Evolutionary conservation across 2,329 filamentous ascomycete genomes (phyloP).

Genomic region (Cytospora chrysosperma): DNA sequence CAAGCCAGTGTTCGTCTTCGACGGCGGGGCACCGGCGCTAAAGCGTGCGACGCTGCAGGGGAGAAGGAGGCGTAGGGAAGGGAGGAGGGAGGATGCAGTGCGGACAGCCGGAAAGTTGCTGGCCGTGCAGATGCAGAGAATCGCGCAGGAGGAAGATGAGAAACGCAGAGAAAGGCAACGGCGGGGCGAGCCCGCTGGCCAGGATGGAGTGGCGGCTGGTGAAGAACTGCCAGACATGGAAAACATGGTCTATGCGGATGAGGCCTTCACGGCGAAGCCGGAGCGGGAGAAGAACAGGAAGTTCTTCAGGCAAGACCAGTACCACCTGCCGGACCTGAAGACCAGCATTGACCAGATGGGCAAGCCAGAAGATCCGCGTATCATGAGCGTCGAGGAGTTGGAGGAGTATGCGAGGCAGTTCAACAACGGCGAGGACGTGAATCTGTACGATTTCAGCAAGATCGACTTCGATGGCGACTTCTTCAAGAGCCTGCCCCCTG

Average conservation of each 20-base stretch:
- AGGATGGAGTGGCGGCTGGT: slow-evolving; percentile 45
- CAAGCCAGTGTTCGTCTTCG: slow-evolving; percentile 95
- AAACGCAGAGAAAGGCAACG: slow-evolving; percentile 64
- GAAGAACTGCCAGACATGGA: slow-evolving; percentile 66
- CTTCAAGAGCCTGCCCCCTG: slow-evolving; percentile 84
- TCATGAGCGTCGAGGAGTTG: slow-evolving; percentile 93
- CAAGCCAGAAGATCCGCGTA: slow-evolving; percentile 84
- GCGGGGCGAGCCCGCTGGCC: slow-evolving; percentile 44
- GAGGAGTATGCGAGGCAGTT: slow-evolving; percentile 94
- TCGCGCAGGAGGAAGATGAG: slow-evolving; percentile 79
- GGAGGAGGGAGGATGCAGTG: slow-evolving; percentile 86
- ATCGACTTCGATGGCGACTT: slow-evolving; percentile 97
- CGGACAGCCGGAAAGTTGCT: slow-evolving; percentile 88
- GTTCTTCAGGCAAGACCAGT: slow-evolving; percentile 91
- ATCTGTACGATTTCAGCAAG: slow-evolving; percentile 93
- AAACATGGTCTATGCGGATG: slow-evolving; percentile 85
- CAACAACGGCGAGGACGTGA: slow-evolving; percentile 86
- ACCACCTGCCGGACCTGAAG: slow-evolving; percentile 87
- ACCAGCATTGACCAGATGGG: slow-evolving; percentile 82
- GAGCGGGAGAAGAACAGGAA: slow-evolving; percentile 72
- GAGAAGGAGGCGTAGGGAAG: slow-evolving; percentile 78
- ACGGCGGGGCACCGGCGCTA: slow-evolving; percentile 86
- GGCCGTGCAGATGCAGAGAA: slow-evolving; percentile 89
- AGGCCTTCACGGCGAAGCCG: slow-evolving; percentile 74
- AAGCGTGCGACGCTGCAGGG: slow-evolving; percentile 87